These are phyloP conservation scores for Aspergillus leporis DNA, from an alignment of 495 filamentous ascomycete genomes.

Conservation along the genomic window DNA sequence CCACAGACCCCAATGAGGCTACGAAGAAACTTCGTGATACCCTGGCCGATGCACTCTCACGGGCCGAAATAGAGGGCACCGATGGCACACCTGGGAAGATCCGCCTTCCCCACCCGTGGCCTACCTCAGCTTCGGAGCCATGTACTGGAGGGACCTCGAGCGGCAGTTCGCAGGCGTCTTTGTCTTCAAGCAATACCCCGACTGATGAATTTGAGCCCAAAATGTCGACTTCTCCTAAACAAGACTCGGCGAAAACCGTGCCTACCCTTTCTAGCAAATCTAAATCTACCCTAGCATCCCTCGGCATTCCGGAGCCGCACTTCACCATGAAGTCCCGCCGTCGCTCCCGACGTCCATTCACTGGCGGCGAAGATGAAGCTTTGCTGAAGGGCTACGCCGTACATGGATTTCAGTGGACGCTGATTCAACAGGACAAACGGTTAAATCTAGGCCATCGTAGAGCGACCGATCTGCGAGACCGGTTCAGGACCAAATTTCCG, in stretches of 20 bases:
- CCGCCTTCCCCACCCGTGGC: slow-evolving; percentile 22
- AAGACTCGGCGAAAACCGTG: slow-evolving; percentile 13
- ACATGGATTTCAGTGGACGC: slow-evolving; percentile 79
- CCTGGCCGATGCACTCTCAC: slow-evolving; percentile 39
- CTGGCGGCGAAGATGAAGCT: slow-evolving; percentile 71
- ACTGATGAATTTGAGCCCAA: slow-evolving; percentile 13
- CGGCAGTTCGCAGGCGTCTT: slow-evolving; percentile 18
- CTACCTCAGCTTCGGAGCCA: slow-evolving; percentile 13
- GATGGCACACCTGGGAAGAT: slow-evolving; percentile 28
- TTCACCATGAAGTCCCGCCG: slow-evolving; percentile 38
- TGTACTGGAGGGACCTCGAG: slow-evolving; percentile 15
- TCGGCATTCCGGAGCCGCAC: slow-evolving; percentile 41
- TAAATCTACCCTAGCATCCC: slow-evolving; percentile 32
- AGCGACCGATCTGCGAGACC: slow-evolving; percentile 79
- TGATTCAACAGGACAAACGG: slow-evolving; percentile 70
- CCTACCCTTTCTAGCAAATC: slow-evolving; percentile 29
- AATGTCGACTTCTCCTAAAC: slow-evolving; percentile 11
- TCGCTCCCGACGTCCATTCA: slow-evolving; percentile 60
- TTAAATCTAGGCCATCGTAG: slow-evolving; percentile 66
- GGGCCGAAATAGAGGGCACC: slow-evolving; percentile 32
- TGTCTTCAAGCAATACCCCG: slow-evolving; percentile 26
- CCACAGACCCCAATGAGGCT: slow-evolving; percentile 49
- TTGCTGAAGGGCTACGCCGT: slow-evolving; percentile 72
- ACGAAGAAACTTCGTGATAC: slow-evolving; percentile 43
- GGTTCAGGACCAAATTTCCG: slow-evolving; percentile 78